These are phyloP conservation scores for Penicillium polonicum DNA, from an alignment of 2,329 filamentous ascomycete species.

Conservation along the genomic window DNA sequence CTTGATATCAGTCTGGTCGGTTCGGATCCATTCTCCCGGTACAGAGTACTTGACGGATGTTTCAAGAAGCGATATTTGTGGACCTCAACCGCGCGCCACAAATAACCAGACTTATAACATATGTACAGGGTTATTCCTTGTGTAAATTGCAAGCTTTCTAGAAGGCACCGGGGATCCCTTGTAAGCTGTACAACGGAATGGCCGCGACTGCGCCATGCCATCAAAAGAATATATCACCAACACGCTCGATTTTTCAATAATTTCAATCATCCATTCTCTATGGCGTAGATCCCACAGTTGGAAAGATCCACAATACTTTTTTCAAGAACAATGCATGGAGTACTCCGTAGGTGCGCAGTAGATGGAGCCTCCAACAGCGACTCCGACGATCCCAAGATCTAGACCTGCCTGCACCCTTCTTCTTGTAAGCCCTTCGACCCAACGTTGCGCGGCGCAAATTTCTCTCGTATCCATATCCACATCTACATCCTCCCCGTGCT, in stretches of 20 bases:
- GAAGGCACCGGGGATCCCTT: not conserved
- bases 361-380: not conserved
- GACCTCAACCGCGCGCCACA: not conserved
- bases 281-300: not conserved
- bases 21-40: not conserved
- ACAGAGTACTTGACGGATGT: not conserved
- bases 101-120: not conserved
- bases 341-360: not conserved
- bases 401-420: not conserved
- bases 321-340: not conserved
- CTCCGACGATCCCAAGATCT: not conserved
- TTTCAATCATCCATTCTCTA: not conserved
- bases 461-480: not conserved
- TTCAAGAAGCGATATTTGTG: constrained; percentile 5
- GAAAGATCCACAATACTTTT: not conserved
- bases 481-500: too few relatives aligned
- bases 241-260: not conserved
- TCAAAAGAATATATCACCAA: not conserved
- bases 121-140: not conserved
- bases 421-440: not conserved
- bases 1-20: not conserved
- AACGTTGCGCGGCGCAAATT: not conserved
- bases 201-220: not conserved
- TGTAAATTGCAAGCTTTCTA: not conserved
- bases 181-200: not conserved